Evolutionary conservation across 495 filamentous ascomycete species (phyloP).

Genomic region (Penicillium goetzii): DNA sequence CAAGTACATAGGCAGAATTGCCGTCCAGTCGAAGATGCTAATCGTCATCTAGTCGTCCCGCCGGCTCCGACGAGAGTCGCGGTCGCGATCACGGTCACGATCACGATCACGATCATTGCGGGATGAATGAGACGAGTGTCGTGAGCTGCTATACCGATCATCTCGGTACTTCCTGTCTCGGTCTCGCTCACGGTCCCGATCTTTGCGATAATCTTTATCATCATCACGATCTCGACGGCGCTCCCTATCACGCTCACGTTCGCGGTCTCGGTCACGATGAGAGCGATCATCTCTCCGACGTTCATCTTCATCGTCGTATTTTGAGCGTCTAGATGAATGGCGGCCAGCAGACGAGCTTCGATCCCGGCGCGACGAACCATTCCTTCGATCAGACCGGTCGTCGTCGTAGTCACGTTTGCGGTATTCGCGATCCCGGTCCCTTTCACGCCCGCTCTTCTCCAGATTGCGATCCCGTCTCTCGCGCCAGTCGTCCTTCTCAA

Average conservation of each 20-base stretch:
- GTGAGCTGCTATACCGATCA: slow-evolving; percentile 41
- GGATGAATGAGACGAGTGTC: slow-evolving; percentile 41
- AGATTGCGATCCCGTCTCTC: slow-evolving; percentile 54
- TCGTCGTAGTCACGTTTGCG: slow-evolving; percentile 37
- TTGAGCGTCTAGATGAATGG: slow-evolving; percentile 38
- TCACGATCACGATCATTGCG: slow-evolving; percentile 40
- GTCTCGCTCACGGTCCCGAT: slow-evolving; percentile 41
- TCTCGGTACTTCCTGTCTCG: slow-evolving; percentile 37
- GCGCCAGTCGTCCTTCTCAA: slow-evolving; percentile 51
- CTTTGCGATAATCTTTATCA: slow-evolving; percentile 37
- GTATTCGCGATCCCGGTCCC: slow-evolving; percentile 35
- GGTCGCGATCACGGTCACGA: slow-evolving; percentile 30
- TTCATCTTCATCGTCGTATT: slow-evolving; percentile 37
- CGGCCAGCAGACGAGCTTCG: slow-evolving; percentile 41
- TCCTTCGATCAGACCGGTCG: slow-evolving; percentile 35
- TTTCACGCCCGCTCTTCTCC: slow-evolving; percentile 52
- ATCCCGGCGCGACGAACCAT: slow-evolving; percentile 41
- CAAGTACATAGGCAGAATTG: slow-evolving; percentile 13
- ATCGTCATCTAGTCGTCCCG: slow-evolving; percentile 34
- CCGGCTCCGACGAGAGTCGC: slow-evolving; percentile 34
- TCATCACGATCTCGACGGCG: slow-evolving; percentile 34
- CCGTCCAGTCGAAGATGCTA: background rate
- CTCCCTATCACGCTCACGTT: slow-evolving; percentile 33
- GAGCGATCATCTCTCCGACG: slow-evolving; percentile 38
- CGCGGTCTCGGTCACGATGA: slow-evolving; percentile 37